A percentile compares a stretch with the other conserved stretches of the same genome.
phyloP scores from a whole-genome alignment of 345 rosid species.

The Dovyalis caffra region DNA sequence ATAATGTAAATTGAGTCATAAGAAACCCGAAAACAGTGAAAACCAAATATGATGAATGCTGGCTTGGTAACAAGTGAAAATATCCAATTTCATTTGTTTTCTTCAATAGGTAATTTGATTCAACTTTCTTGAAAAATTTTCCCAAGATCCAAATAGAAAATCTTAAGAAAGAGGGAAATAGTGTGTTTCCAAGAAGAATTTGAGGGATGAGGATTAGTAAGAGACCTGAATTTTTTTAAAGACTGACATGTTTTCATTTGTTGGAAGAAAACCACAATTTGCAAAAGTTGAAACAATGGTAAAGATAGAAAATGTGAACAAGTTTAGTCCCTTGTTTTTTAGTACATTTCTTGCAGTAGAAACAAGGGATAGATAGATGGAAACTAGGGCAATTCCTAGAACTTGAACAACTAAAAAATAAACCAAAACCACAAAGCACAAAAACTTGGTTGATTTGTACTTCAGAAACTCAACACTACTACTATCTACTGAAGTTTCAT shows the following conservation, averaged over 20 bases:
- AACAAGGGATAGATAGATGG: conserved; percentile 29
- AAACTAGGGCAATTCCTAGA: conserved; percentile 35
- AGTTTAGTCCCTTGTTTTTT: conserved; percentile 34
- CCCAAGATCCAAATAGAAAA: too few relatives aligned
- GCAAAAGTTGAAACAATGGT: too few relatives aligned
- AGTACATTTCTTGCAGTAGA: conserved; percentile 42
- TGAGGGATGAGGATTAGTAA: too few relatives aligned
- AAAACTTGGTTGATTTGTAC: conserved; percentile 13
- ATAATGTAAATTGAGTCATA: conserved; percentile 34
- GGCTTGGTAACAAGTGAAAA: conserved; percentile 38
- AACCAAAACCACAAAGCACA: conserved; percentile 42
- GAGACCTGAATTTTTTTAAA: too few relatives aligned
- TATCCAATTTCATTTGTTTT: conserved; percentile 40
- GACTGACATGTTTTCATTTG: too few relatives aligned
- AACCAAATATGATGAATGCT: conserved; percentile 27
- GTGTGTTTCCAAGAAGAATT: too few relatives aligned
- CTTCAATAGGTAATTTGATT: conserved; percentile 39
- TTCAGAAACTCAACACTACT: conserved; percentile 15
- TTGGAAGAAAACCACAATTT: too few relatives aligned
- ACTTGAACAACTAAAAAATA: conserved; percentile 41
- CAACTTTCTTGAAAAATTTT: conserved; percentile 34
- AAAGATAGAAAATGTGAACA: too few relatives aligned
- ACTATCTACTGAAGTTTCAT: not conserved
- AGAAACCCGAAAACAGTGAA: conserved; percentile 47
- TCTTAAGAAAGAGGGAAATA: too few relatives aligned